A percentile compares a stretch with the other conserved stretches of the same genome.
phyloP scores from a whole-genome alignment of 164 flowering plant genomes.

The Echeveria elegans region DNA sequence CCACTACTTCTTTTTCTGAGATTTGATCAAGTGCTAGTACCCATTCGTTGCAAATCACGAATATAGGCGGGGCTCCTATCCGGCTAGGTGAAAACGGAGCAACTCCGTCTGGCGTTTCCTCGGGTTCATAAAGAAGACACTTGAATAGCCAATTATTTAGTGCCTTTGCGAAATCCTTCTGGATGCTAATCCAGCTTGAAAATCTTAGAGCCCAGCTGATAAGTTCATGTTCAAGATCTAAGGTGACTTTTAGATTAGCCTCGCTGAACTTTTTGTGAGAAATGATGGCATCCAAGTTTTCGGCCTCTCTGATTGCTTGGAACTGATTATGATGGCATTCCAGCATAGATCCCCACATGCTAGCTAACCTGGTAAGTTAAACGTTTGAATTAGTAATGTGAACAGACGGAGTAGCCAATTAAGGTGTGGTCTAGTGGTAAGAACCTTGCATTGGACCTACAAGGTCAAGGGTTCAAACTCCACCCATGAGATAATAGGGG shows the following conservation, averaged over 20 bases:
- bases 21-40: constrained; percentile 42
- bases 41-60: constrained; percentile 64
- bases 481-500: too few relatives aligned
- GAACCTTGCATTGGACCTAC: too few relatives aligned
- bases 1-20: constrained; percentile 58
- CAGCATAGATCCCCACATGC: constrained; percentile 72
- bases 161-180: constrained; percentile 46
- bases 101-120: constrained; percentile 53
- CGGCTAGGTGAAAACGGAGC: constrained; percentile 69
- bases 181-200: constrained; percentile 46
- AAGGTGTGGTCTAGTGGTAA: too few relatives aligned
- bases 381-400: not conserved
- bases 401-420: not conserved
- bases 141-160: constrained; percentile 54
- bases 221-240: constrained; percentile 46
- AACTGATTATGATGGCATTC: constrained; percentile 58
- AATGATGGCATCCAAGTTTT: constrained; percentile 39
- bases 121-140: constrained; percentile 51
- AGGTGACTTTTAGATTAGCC: constrained; percentile 34
- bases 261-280: constrained; percentile 37
- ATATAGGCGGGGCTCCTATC: constrained; percentile 59
- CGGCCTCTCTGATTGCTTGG: constrained; percentile 43
- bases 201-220: constrained; percentile 46
- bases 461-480: too few relatives aligned
- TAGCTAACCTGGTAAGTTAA: constrained; percentile 30